Conservation (phyloP, 2,329 filamentous ascomycete species). For the Calonectria multiphialidica region DNA sequence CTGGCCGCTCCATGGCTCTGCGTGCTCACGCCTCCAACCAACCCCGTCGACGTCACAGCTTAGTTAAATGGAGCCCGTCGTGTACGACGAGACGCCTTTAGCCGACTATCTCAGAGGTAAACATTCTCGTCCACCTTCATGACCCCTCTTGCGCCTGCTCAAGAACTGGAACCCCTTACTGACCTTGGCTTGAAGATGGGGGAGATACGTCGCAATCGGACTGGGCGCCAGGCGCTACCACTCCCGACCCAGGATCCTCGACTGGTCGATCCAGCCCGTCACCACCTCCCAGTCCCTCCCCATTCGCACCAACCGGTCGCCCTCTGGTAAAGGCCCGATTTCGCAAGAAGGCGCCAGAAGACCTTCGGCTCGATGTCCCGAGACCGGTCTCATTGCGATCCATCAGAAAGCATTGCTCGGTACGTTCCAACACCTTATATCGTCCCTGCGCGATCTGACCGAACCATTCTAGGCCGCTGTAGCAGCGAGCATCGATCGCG, state of each 20-base stretch:
- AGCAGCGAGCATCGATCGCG: conserved; percentile 78
- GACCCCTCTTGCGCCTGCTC: background rate
- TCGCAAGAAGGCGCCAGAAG: conserved; percentile 59
- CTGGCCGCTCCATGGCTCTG: conserved; percentile 46
- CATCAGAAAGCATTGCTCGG: conserved; percentile 64
- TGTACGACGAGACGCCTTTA: conserved; percentile 88
- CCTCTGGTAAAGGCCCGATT: conserved; percentile 67
- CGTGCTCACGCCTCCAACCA: conserved; percentile 40
- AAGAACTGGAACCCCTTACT: background rate
- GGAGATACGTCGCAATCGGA: conserved; percentile 58
- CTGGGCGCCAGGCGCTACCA: conserved; percentile 59
- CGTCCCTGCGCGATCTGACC: conserved; percentile 19
- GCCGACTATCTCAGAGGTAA: conserved; percentile 91
- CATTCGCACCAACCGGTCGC: conserved; percentile 69
- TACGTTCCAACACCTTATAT: conserved; percentile 47
- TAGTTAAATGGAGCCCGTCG: conserved; percentile 80
- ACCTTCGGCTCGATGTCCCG: conserved; percentile 56
- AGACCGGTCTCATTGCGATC: conserved; percentile 55
- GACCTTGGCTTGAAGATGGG: conserved; percentile 53
- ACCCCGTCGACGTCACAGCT: conserved; percentile 43
- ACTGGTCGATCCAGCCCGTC: conserved; percentile 55
- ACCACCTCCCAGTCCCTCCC: conserved; percentile 60
- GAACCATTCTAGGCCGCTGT: conserved; percentile 68
- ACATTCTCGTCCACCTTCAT: conserved; percentile 9
- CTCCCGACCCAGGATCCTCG: conserved; percentile 49